These are phyloP conservation scores for Canavalia gladiata DNA, from an alignment of 306 rosid species.

Conservation along the genomic window DNA sequence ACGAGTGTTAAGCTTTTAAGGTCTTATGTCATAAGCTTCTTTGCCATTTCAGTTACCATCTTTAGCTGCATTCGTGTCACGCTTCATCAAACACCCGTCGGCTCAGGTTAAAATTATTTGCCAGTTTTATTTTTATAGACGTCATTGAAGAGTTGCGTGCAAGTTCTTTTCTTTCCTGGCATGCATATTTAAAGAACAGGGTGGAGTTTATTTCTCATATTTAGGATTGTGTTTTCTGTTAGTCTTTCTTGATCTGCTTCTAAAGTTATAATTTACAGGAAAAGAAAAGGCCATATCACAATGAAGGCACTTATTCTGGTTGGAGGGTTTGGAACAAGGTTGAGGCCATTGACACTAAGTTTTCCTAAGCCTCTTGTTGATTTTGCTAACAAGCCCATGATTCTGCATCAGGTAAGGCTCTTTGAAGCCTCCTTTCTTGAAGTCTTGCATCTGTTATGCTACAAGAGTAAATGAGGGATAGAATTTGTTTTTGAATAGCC, in stretches of 20 bases:
- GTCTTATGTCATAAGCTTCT: constrained; percentile 43
- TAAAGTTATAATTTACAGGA: constrained; percentile 49
- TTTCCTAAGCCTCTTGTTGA: constrained; percentile 99
- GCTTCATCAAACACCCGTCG: constrained; percentile 34
- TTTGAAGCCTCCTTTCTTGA: constrained; percentile 37
- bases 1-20: constrained; percentile 9
- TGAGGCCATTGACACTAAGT: constrained; percentile 99
- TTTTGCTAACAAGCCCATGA: constrained; percentile 99
- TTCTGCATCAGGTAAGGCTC: constrained; percentile 90
- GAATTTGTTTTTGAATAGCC: constrained; percentile 19
- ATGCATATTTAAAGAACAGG: constrained; percentile 40
- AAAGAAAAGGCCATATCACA: constrained; percentile 56
- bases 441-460: neutral
- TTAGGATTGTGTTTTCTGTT: constrained; percentile 34
- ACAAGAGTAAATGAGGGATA: constrained; percentile 25
- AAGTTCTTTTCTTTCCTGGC: constrained; percentile 37
- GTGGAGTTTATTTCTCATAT: constrained; percentile 34
- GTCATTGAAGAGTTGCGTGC: constrained; percentile 34
- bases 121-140: constrained; percentile 39
- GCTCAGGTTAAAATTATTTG: constrained; percentile 43
- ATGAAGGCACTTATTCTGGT: constrained; percentile 99
- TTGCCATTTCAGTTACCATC: constrained; percentile 28
- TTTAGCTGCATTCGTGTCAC: constrained; percentile 40
- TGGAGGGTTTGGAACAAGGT: constrained; percentile 98
- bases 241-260: constrained; percentile 38